A percentile compares a stretch with the other conserved stretches of the same genome.
Evolutionary conservation across 345 rosid genomes (phyloP).

Genomic region (Populus ilicifolia): DNA sequence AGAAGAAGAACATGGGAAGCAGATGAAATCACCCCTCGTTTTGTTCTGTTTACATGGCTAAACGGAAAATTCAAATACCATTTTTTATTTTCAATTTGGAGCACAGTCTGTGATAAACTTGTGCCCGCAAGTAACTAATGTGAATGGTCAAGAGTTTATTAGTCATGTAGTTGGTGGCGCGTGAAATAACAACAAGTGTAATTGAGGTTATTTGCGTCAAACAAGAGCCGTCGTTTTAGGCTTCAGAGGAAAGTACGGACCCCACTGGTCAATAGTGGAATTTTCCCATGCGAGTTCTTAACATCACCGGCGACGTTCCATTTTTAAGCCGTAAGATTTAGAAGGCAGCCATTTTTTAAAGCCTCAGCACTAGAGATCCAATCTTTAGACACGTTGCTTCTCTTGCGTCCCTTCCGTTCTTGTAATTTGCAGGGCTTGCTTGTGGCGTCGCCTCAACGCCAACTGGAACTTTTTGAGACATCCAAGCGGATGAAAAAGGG

Average conservation of each 20-base stretch:
- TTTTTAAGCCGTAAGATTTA: neutral
- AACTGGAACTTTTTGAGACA: neutral
- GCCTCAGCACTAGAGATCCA: too few species aligned
- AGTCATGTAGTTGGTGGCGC: neutral
- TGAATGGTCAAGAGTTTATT: too few species aligned
- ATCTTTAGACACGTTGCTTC: too few species aligned
- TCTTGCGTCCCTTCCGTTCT: too few species aligned
- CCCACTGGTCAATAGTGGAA: conserved; percentile 17
- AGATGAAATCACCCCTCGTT: neutral
- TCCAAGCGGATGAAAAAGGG: neutral
- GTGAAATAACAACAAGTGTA: neutral
- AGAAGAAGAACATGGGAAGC: neutral
- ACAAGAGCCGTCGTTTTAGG: neutral
- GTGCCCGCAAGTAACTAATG: neutral
- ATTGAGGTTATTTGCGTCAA: neutral
- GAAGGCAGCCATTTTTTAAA: conserved; percentile 10
- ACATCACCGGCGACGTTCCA: conserved; percentile 3
- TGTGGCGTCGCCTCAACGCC: neutral
- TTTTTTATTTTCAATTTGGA: neutral
- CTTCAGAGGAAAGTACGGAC: neutral
- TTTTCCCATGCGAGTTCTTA: conserved; percentile 2
- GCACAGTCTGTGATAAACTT: neutral
- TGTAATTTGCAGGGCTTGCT: neutral
- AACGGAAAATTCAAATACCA: neutral
- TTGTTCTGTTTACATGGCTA: neutral